Evolutionary conservation across 129 eudicot genomes (phyloP), one percentile per base, ranked within the genome.

Genomic region (Flaveria bidentis): DNA sequence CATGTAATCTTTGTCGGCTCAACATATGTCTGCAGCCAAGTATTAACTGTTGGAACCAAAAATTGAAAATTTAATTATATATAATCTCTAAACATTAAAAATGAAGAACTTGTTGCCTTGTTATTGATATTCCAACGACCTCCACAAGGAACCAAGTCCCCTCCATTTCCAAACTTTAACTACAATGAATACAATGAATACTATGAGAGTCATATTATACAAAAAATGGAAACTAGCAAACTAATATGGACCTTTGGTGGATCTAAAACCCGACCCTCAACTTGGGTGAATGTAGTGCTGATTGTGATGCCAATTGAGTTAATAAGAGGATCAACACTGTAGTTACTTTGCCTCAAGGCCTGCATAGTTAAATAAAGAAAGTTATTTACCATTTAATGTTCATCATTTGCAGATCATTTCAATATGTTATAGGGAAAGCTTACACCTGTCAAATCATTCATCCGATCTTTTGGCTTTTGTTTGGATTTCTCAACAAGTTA

Each of bases 401-500:
- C n/a, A n/a, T n/a, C n/a, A n/a, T n/a, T n/a, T n/a, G n/a, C n/a
- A n/a, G n/a, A n/a, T n/a, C n/a, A n/a, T n/a, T n/a, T n/a, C n/a
- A n/a, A n/a, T n/a, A n/a, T n/a, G n/a, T n/a, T n/a, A n/a, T n/a
- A n/a, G 28, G 68, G 20, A 30, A 49, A 30, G 57, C 76, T 76
- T 80, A 84, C 84, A 26, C 74, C 71, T 14, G 42, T 78, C 82
- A 94, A 78, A 1, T 77, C 82, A 5, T 69, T 75, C 98, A 94
- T 91, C 56, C 93, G 84, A n/a, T 91, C 98, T 63, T 77, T 91
- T 1, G 98, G 97, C 72, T 89, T 94, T 41, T 94, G 97, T 23
- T 96, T 82, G 0, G 98, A 94, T 60, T 91, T 91, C 80, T 94
- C 98, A 41, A 91, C 97, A 66, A 94, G 70, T 7, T 92, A 83